Evolutionary conservation across 371 early-diverging fungal genomes (phyloP).

Genomic region (Actinomortierella wolfii): DNA sequence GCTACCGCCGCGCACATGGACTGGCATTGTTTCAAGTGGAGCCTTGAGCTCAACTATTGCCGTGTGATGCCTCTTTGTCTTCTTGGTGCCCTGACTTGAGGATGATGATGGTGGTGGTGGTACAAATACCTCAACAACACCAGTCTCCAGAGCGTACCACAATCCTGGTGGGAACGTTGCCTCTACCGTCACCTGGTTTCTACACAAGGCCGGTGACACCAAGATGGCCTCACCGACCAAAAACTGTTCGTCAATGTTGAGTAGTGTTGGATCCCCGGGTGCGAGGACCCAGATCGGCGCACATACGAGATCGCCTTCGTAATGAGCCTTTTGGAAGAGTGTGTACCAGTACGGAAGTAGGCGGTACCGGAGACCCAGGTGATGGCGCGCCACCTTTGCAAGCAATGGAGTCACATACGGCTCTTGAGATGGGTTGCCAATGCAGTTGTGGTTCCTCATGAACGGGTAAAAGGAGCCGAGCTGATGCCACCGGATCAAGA

Average conservation of each 20-base stretch:
- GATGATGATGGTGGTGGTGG: not conserved
- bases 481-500: conserved; percentile 72
- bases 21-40: conserved; percentile 51
- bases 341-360: conserved; percentile 74
- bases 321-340: conserved; percentile 60
- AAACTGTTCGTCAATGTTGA: conserved; percentile 51
- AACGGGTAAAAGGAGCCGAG: conserved; percentile 62
- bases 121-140: conserved; percentile 8
- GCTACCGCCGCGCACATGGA: conserved; percentile 55
- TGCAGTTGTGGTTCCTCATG: conserved; percentile 69
- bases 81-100: not conserved
- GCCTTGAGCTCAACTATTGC: conserved; percentile 45
- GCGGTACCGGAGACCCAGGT: conserved; percentile 63
- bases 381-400: conserved; percentile 52
- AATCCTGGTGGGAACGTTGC: conserved; percentile 60
- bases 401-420: conserved; percentile 60
- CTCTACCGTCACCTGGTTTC: conserved; percentile 48
- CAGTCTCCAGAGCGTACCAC: conserved; percentile 58
- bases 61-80: conserved; percentile 4
- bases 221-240: conserved; percentile 58
- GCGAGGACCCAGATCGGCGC: conserved; percentile 52
- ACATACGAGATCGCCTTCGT: conserved; percentile 51
- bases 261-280: conserved; percentile 23
- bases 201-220: conserved; percentile 59
- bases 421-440: conserved; percentile 57